phyloP scores from a whole-genome alignment of 768 basidiomycete species.

The Sporobolomyces phaffii region DNA sequence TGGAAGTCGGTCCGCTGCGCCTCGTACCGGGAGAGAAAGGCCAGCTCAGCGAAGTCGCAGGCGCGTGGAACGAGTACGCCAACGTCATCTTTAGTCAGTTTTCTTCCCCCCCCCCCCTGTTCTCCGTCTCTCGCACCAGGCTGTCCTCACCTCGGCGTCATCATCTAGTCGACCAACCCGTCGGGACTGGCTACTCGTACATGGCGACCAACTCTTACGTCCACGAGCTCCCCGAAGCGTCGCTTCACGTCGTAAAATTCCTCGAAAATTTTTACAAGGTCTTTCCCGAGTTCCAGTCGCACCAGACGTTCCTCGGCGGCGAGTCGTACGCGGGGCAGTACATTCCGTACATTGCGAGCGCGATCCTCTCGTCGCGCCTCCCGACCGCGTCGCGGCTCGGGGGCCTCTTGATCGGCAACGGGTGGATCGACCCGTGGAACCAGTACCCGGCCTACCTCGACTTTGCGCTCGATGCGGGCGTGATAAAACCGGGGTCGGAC shows the following conservation, averaged over 20 bases:
- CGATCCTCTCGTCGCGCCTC: conserved; percentile 17
- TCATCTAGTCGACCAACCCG: conserved; percentile 87
- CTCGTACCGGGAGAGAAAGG: conserved; percentile 67
- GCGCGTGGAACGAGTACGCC: conserved; percentile 89
- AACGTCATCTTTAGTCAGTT: conserved; percentile 84
- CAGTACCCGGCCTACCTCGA: conserved; percentile 90
- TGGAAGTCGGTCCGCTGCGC: conserved; percentile 93
- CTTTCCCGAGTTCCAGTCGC: conserved; percentile 75
- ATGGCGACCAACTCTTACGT: conserved; percentile 78
- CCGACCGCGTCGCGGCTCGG: conserved; percentile 32
- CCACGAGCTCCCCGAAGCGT: conserved; percentile 68
- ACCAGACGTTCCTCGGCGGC: conserved; percentile 90
- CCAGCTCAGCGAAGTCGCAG: conserved; percentile 63
- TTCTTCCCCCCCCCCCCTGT: not conserved
- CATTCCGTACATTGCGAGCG: conserved; percentile 85
- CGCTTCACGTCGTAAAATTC: conserved; percentile 74
- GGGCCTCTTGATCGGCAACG: conserved; percentile 90
- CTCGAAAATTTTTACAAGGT: conserved; percentile 77
- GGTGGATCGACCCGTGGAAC: conserved; percentile 84
- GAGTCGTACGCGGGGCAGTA: conserved; percentile 97
- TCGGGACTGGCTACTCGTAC: conserved; percentile 90
- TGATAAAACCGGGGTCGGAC: conserved; percentile 68
- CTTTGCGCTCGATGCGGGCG: conserved; percentile 69
- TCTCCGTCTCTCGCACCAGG: not conserved
- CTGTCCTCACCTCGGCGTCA: not conserved